Base-by-base conservation (phyloP, 1,284 basidiomycete genomes). In the Ustilago sp. region DNA sequence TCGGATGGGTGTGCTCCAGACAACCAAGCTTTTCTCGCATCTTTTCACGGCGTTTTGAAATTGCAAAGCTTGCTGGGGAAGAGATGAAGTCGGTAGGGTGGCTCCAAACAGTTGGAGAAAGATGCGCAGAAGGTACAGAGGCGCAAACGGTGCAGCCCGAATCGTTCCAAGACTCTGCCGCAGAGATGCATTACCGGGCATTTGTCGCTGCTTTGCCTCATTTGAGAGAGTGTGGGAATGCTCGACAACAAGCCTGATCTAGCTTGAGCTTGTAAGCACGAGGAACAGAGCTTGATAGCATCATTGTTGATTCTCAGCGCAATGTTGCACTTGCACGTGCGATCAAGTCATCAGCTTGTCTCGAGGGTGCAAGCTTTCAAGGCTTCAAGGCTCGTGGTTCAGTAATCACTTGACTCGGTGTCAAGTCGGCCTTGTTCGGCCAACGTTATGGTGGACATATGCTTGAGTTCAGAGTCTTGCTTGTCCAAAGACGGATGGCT, bases 1-100 rank as follows among this genome's bases (percentile, higher is more conserved):
- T 58, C 63, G 64, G 60, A 45, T 39, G 55, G 51, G 31, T 35
- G 59, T 50, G 67, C 38, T 69, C 58, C 60, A 56, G 56, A 28
- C 52, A 45, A 4, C 8, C 35, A 23, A 47, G 34, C 52, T 51
- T 50, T 28, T 39, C 23, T 17, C 7, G 48, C 48, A 1, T 57
- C 28, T 38, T 11, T 36, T 52, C 34, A 39, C 48, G 63, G 59
- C 55, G 23, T 28, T 28, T 28, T 28, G 23, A 48, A 58, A 17
- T 52, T 68, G 56, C 57, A 52, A 50, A 19, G 19, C 11, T 12
- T 13, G 23, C 35, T 41, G 50, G 9, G 13, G 39, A 43, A 8
- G 34, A 23, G 17, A 31, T 45, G 43, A 39, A 23, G 11, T 32
- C 36, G 45, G 65, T 58, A 56, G 50, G 67, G 61, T 55, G 41